Conservation (phyloP, 2,329 filamentous ascomycete genomes). For the Aspergillus sp. region DNA sequence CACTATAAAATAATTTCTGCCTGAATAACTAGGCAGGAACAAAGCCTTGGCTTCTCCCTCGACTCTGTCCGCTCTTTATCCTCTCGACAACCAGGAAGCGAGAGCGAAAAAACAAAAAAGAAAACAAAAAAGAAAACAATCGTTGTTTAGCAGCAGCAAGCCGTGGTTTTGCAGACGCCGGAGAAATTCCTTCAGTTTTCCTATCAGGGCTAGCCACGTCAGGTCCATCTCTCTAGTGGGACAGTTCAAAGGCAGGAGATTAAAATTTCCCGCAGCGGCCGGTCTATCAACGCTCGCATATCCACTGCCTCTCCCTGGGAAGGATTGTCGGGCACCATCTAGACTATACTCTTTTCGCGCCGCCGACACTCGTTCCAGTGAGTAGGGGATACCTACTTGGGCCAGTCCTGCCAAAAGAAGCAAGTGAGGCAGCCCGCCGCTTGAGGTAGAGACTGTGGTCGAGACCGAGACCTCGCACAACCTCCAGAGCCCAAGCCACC, state of each 20-base stretch:
- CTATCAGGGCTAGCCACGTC: conserved; percentile 3
- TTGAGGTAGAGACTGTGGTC: background rate
- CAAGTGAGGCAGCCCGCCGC: background rate
- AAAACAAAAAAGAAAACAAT: background rate
- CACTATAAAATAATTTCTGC: background rate
- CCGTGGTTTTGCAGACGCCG: background rate
- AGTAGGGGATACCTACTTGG: background rate
- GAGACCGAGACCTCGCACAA: background rate
- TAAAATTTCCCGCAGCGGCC: background rate
- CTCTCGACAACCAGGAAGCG: background rate
- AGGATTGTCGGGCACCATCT: background rate
- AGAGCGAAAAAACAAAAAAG: background rate
- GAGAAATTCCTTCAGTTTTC: background rate
- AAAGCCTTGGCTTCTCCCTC: conserved; percentile 3
- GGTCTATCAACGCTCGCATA: background rate
- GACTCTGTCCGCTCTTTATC: background rate
- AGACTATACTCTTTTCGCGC: background rate
- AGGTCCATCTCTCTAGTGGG: background rate
- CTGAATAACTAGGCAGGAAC: background rate
- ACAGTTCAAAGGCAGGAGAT: background rate
- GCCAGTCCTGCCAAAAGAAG: background rate
- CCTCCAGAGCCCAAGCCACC: background rate
- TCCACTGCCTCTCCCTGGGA: background rate
- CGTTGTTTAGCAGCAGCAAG: background rate
- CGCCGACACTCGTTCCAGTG: background rate